Evolutionary conservation across 768 basidiomycete species (phyloP), one percentile per base, ranked within the genome.

Genomic region (Boletus rufocinnamomeus): DNA sequence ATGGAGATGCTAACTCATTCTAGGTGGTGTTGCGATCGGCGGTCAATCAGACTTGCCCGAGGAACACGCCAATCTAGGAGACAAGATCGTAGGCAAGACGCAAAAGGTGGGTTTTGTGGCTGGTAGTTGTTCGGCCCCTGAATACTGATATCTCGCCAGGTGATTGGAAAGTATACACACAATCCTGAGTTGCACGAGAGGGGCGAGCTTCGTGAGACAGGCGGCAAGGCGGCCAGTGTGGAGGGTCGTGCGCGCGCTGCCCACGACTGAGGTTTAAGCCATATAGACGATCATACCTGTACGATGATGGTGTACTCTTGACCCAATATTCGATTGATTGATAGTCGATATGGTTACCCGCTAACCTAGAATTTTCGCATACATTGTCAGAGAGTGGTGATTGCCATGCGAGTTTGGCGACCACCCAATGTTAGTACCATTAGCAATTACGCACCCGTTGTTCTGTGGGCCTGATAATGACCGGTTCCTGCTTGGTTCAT

Each of bases 11-110:
- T n/a, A n/a, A n/a, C n/a, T 16, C 52, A n/a, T n/a, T 40, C 23
- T 10, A 63, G 71, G 67, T 21, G 70, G 70, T n/a, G 69, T 69
- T 48, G 62, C 70, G 16, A 52, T 69, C 5, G 61, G 63, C 17
- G 71, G 71, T 41, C 60, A 69, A 30, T n/a, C 56, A 27, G 37
- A 54, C 47, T 40, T 65, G 27, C 63, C 68, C 13, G 56, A 74
- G 61, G 76, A 77, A 5, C 77, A 81, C 28, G 76, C 81, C 30
- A 75, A 64, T 28, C 21, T 81, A 0, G 69, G 76, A 9, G 85
- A 87, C 71, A 86, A 82, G 69, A 57, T 85, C 23, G 62, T 84
- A 37, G 85, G 85, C 4, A 86, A 86, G 74, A 75, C 80, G 0
- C 76, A 86, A 63, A 79, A 86, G 77, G 85, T 83, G 16, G 2